Conservation (phyloP, 2,329 filamentous ascomycete species). For the Aspergillus jensenii region DNA sequence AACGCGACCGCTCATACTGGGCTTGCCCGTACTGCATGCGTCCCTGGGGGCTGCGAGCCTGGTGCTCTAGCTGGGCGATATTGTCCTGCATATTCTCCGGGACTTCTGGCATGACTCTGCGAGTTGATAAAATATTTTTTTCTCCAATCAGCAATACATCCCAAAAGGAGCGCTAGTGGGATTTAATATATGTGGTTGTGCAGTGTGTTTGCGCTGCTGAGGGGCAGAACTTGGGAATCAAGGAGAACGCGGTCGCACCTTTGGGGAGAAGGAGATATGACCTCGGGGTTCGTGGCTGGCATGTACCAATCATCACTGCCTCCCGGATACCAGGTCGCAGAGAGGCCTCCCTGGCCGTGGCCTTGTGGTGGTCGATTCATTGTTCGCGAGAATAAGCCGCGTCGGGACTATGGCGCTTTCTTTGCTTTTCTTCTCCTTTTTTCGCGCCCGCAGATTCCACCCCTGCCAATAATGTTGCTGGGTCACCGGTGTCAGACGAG, state of each 20-base stretch:
- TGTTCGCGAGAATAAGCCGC: conserved; percentile 18
- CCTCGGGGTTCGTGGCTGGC: conserved; percentile 50
- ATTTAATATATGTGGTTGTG: conserved; percentile 3
- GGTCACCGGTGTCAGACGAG: conserved; percentile 7
- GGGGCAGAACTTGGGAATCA: conserved; percentile 6
- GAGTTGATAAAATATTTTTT: conserved; percentile 14
- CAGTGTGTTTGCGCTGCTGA: conserved; percentile 4
- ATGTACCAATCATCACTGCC: conserved; percentile 68
- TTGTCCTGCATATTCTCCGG: conserved; percentile 96
- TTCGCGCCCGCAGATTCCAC: conserved; percentile 5
- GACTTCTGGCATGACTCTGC: conserved; percentile 89
- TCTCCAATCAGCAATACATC: conserved; percentile 25
- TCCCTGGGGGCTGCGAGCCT: conserved; percentile 56
- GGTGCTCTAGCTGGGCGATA: conserved; percentile 84
- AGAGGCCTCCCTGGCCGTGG: conserved; percentile 45
- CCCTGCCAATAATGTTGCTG: conserved; percentile 15
- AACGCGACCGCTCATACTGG: conserved; percentile 35
- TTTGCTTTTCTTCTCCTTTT: conserved; percentile 14
- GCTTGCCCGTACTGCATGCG: conserved; percentile 34
- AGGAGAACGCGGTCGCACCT: conserved; percentile 49
- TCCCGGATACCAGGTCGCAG: conserved; percentile 68
- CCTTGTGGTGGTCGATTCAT: conserved; percentile 41
- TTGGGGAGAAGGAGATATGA: conserved; percentile 70
- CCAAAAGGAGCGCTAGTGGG: conserved; percentile 13
- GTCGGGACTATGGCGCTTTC: conserved; percentile 11